These are phyloP conservation scores for Cladosporium halotolerans DNA, from an alignment of 2,329 filamentous ascomycete genomes.

Conservation along the genomic window DNA sequence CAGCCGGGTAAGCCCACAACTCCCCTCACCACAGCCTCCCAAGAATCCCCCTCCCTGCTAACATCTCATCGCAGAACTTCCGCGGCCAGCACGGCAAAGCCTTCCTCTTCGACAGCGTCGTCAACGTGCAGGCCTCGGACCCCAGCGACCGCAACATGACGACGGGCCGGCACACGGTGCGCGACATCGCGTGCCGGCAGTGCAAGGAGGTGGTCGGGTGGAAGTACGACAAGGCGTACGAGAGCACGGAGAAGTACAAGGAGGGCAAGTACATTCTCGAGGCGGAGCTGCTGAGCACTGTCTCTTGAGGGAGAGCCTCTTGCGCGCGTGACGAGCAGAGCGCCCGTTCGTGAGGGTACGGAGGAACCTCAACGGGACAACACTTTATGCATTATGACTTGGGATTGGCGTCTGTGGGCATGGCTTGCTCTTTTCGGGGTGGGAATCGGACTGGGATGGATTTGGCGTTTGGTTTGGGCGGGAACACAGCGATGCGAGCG, in stretches of 20 bases:
- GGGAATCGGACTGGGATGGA: too few relatives aligned
- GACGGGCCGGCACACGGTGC: constrained; percentile 86
- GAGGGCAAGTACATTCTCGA: constrained; percentile 97
- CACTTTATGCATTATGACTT: constrained; percentile 1
- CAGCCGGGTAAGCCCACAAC: constrained; percentile 61
- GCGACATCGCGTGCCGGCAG: constrained; percentile 85
- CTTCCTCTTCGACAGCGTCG: constrained; percentile 89
- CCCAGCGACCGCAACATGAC: constrained; percentile 97
- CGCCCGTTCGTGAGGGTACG: not conserved
- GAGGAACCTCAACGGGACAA: not conserved
- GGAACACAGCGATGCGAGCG: too few relatives aligned
- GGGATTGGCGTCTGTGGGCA: not conserved
- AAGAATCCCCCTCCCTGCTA: not conserved
- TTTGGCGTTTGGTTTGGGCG: too few relatives aligned
- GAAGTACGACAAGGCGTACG: constrained; percentile 98
- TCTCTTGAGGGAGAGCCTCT: constrained; percentile 37
- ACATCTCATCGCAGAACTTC: constrained; percentile 64
- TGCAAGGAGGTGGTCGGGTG: constrained; percentile 92
- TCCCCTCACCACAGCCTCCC: constrained; percentile 2
- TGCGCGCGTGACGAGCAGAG: not conserved
- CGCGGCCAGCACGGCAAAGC: constrained; percentile 97
- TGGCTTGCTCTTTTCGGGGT: too few relatives aligned
- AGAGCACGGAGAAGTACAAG: constrained; percentile 92
- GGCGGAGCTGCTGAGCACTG: constrained; percentile 78
- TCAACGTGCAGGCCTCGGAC: constrained; percentile 79